Evolutionary conservation across 345 rosid genomes (phyloP), one percentile per base, ranked within the genome.

Genomic region (Bruguiera sexangula): DNA sequence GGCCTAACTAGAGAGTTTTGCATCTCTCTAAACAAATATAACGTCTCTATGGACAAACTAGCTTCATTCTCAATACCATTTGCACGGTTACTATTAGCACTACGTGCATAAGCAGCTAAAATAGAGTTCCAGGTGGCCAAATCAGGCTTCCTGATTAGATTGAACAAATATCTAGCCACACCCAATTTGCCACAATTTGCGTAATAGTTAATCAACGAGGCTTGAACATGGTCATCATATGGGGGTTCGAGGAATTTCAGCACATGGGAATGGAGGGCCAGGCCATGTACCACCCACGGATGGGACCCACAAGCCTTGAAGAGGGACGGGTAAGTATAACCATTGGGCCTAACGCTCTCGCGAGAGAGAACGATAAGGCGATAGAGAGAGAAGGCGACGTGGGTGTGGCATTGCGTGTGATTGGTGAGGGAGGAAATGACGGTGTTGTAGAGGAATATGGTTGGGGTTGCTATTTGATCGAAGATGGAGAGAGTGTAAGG

Each of bases 271-370:
- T 88, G 93, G 64, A 90, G 87, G 64, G 80, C 78, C 24, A 75
- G 72, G 29, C 91, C 93, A 66, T 75, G 72, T 34, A 59, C 71
- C 31, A 82, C 62, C 85, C 79, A 83, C 10, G 80, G 50, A 26
- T 69, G 76, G 31, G 73, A 79, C 59, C 79, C 81, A 63, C 84
- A 84, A 24, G 88, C 87, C 78, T 86, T 88, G 69, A 88, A 78
- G 24, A 87, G 85, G 79, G 93, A 90, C 31, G 91, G 96, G 69
- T 76, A 88, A 52, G 93, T 88, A 77, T 73, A 84, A 22, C 64
- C 60, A 21, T 88, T 88, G 74, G 91, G 96, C 69, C 43, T 72
- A 31, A 75, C 29, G 4, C n/a, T 43, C 21, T 21, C 24, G 66
- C 43, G 27, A 26, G 43, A 66, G 66, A 77, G 61, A 73, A 86